Conservation (phyloP, 2,329 filamentous ascomycete genomes). For the Leptographium lundbergii region DNA sequence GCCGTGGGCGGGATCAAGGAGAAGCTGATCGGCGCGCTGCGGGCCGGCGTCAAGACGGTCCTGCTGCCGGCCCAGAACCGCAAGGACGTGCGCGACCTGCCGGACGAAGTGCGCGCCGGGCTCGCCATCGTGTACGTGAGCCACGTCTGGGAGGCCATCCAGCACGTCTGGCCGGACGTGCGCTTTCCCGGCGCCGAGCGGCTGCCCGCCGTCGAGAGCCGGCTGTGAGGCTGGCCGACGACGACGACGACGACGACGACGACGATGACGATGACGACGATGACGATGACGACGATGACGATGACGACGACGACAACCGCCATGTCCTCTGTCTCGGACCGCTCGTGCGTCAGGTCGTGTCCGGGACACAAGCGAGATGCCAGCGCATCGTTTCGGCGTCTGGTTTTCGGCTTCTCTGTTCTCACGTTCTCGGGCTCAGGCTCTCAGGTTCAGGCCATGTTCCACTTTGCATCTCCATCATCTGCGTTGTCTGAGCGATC, state of each 20-base stretch:
- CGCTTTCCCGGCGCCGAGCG: constrained; percentile 68
- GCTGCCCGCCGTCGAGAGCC: constrained; percentile 58
- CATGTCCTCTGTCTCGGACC: neutral
- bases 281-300: too few species aligned
- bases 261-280: too few species aligned
- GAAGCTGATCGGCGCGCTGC: constrained; percentile 87
- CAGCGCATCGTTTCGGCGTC: too few species aligned
- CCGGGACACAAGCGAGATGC: neutral
- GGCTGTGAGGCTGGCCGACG: constrained; percentile 45
- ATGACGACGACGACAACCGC: too few species aligned
- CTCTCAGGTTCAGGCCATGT: too few species aligned
- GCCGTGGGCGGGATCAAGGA: constrained; percentile 97
- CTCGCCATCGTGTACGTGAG: constrained; percentile 81
- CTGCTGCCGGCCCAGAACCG: constrained; percentile 76
- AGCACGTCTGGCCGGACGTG: constrained; percentile 78
- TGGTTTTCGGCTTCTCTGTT: too few species aligned
- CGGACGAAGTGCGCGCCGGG: constrained; percentile 75
- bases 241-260: too few species aligned
- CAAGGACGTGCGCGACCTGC: constrained; percentile 86
- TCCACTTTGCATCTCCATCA: too few species aligned
- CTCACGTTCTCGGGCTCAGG: too few species aligned
- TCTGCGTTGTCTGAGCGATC: neutral
- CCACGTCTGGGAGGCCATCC: constrained; percentile 83
- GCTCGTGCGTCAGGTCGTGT: neutral
- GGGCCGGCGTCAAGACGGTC: constrained; percentile 90